Base-by-base conservation (phyloP, 306 rosid genomes). In the Sicyos baderoa region DNA sequence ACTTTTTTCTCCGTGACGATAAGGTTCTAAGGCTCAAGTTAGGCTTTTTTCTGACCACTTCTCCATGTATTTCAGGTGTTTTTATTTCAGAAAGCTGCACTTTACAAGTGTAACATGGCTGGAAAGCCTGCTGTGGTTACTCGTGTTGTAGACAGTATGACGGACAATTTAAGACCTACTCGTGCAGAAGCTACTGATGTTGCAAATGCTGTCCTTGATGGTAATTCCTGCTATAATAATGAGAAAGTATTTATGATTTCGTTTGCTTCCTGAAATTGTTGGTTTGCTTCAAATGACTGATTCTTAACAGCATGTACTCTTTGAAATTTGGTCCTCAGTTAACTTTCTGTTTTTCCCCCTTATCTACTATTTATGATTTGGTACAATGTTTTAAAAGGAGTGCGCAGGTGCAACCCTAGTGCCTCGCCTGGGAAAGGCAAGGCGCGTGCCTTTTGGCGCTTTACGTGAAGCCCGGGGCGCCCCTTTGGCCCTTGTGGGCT, bases 121-220 rank as follows among this genome's bases (percentile, higher is more conserved):
- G 99, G 99, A 78, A 94, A 94, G 74, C 97, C 99, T 80, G 97
- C 99, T n/a, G 99, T 94, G 61, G 84, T 94, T 37, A 94, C 99
- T 13, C 99, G 97, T 81, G 99, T 94, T 71, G 99, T 94, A 76
- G 99, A 94, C 70, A 90, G 97, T 67, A 94, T 94, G 99, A 94
- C 99, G 10, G 86, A 84, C 89, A 94, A 94, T 86, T 83, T 94
- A 79, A 81, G 99, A 48, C 99, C 99, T 73, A 94, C 99, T 76
- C 99, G 99, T 82, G 99, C 99, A n/a, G 99, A 94, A 84, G 99
- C 99, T 70, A 94, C 99, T 59, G 99, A 94, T 81, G 97, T 94
- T 79, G 99, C 99, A 71, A 94, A 94, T 84, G 99, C 99, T 67
- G 96, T 94, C 67, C 83, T 94, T 72, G 99, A 94, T 78, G 99